Evolutionary conservation across 306 rosid genomes (phyloP), one percentile per base, ranked within the genome.

Genomic region (Lathyrus oleraceus): DNA sequence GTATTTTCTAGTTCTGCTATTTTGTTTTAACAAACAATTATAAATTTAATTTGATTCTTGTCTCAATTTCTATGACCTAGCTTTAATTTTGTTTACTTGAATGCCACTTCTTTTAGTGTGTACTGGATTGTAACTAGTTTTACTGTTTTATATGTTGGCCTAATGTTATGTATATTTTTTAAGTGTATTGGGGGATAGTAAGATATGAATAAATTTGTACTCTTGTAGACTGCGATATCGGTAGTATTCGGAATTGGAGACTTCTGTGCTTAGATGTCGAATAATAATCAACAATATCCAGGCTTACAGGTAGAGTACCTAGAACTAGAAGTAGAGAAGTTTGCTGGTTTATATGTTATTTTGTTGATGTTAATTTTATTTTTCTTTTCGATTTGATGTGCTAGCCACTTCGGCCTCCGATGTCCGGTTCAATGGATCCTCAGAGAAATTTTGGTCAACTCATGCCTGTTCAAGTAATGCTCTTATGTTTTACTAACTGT

Each of bases 401-500:
- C 65, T 38, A 89, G 96, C 95, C 92, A 82, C 74, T 86, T 65
- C 90, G 90, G 80, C 92, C 91, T 76, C 91, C 92, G 5, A 65
- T 85, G 7, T 74, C 79, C 60, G 88, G 91, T 87, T 65, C 89
- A 17, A 70, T 83, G 88, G 98, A 92, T 62, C 91, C 94, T 69
- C 89, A 86, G 48, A 88, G 90, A 72, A 70, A 74, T 71, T 82
- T 82, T 42, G 73, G 14, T 80, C 88, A 91, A 6, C 84, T 89
- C 2, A 86, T 88, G 88, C 54, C 91, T 65, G 82, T 82, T 76
- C 98, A 90, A 74, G 98, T 92, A 85, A 89, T 52, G 12, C 74
- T 59, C 67, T 28, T 54, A 27, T 32, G 52, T 63, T 64, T 67
- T 67, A 40, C 15, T 32, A 16, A 10, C 47, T 9, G n/a, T 54